Conservation (phyloP, 2,329 filamentous ascomycete genomes). For the Daldinia eschscholtzii region DNA sequence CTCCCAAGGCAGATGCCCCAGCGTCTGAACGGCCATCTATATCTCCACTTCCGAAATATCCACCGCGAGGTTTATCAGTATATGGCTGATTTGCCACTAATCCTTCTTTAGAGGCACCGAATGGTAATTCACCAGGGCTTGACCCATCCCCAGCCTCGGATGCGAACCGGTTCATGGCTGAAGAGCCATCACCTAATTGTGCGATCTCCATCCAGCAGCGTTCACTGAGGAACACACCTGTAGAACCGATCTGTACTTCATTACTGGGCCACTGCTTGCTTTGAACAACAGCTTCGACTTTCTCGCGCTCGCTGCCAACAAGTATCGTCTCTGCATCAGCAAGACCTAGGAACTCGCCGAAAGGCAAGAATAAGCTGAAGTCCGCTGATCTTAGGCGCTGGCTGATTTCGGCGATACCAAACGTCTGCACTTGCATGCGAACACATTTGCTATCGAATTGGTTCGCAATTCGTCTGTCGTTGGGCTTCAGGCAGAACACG, state of each 20-base stretch:
- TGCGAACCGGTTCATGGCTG: conserved; percentile 65
- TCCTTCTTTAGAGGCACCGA: conserved; percentile 73
- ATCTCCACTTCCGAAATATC: conserved; percentile 85
- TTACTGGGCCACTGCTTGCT: conserved; percentile 93
- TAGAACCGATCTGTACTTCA: conserved; percentile 90
- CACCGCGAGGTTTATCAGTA: conserved; percentile 80
- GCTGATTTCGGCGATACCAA: conserved; percentile 97
- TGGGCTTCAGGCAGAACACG: conserved; percentile 96
- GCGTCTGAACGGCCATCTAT: conserved; percentile 90
- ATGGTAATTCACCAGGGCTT: conserved; percentile 67
- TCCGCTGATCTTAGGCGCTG: conserved; percentile 92
- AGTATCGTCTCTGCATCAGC: conserved; percentile 86
- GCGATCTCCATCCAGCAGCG: conserved; percentile 94
- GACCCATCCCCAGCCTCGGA: conserved; percentile 75
- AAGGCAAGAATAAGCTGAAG: conserved; percentile 95
- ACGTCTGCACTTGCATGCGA: conserved; percentile 90
- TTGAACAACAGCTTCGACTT: conserved; percentile 90
- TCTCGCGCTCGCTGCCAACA: conserved; percentile 92
- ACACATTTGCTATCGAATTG: conserved; percentile 99
- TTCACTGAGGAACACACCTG: conserved; percentile 95
- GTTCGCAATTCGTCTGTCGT: conserved; percentile 95
- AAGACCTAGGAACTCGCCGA: conserved; percentile 92
- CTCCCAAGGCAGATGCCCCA: conserved; percentile 89
- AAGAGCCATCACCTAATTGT: conserved; percentile 74
- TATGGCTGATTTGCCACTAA: conserved; percentile 68